Base-by-base conservation (phyloP, 805 yeast genomes). In the Saccharomycopsis schoenii region DNA sequence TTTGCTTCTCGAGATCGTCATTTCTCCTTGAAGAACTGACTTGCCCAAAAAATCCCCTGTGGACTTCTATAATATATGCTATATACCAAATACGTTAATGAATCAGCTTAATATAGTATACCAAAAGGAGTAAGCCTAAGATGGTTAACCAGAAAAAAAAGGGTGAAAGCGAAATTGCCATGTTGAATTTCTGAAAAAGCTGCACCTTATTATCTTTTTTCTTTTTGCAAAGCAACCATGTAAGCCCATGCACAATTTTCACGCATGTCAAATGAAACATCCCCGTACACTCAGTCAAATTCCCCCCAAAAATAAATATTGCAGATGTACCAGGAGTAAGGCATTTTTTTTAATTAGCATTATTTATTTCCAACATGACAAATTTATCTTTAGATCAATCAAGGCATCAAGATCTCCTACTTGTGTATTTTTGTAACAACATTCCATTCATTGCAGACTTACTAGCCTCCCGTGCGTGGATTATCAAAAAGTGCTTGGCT, bases 241-340 rank as follows among this genome's bases (percentile, higher is more conserved):
- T 34, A 47, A 17, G n/a, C 34, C 12, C 24, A 47, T 47, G 52
- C 52, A 21, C 52, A 21, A 47, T 47, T 47, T 15, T 47, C 52
- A 47, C 21, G 52, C 52, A 47, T 47, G 52, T 47, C 52, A 47
- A 47, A 10, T 47, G 52, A 47, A 47, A 47, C 52, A 47, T 47
- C 52, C 34, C 25, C 52, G 52, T 47, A 15, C 52, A 12, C 15
- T 10, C 52, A 21, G 10, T 47, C 24, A 47, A 47, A 47, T 47
- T 47, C 52, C 52, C 50, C 4, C 52, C 52, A 47, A 47, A 47
- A 47, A 47, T 47, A 47, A 47, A 47, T n/a, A 21, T 3, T 47
- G 34, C 52, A 47, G 52, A 47, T 21, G 12, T 47, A 47, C 52
- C 52, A 47, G n/a, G 52, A 47, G 8, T 47, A 47, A 47, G 52